Base-by-base conservation (phyloP, 2,329 filamentous ascomycete species). In the Cercospora nicotianae region DNA sequence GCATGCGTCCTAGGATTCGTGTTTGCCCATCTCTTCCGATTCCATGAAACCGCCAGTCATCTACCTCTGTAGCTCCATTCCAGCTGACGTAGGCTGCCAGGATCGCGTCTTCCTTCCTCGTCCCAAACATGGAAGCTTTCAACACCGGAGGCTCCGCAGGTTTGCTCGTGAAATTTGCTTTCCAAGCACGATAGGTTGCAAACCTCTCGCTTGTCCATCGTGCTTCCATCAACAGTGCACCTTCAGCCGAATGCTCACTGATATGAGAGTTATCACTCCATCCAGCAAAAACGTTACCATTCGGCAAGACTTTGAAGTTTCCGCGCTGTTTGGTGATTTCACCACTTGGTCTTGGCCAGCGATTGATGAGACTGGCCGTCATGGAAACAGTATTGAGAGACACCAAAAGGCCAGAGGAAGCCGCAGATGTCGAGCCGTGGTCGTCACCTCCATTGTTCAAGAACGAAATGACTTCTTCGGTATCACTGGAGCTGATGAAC, bases 131-230 rank as follows among this genome's bases (percentile, higher is more conserved):
- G 2, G 74, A 75, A 5, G 77, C 72, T 18, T 76, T 75, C 6
- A 79, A 16, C 2, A 72, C 74, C 0, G 79, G 79, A 7, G 60
- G 59, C 3, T 69, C 67, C 68, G 16, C 20, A 5, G 72, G 72
- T 2, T 20, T 4, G 18, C 80, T 79, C 1, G 70, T 75, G 63
- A 79, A 81, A 33, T 77, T 71, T 28, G 68, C 75, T 64, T 81
- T 81, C 72, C 79, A 81, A 9, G 77, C 74, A 3, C 80, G 79
- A 66, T 82, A 82, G 28, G 76, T 81, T 6, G 75, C 76, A 66
- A 76, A 79, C 8, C 76, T 75, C 1, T 63, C n/a, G 0, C 75
- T 76, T 8, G 68, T 72, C 67, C 80, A 81, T 23, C 66, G 70
- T 1, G 79, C 78, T 10, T 74, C 76, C 69, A 79, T 74, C 30